phyloP scores from a whole-genome alignment of 2,329 filamentous ascomycete species.

The Venturia nashicola region DNA sequence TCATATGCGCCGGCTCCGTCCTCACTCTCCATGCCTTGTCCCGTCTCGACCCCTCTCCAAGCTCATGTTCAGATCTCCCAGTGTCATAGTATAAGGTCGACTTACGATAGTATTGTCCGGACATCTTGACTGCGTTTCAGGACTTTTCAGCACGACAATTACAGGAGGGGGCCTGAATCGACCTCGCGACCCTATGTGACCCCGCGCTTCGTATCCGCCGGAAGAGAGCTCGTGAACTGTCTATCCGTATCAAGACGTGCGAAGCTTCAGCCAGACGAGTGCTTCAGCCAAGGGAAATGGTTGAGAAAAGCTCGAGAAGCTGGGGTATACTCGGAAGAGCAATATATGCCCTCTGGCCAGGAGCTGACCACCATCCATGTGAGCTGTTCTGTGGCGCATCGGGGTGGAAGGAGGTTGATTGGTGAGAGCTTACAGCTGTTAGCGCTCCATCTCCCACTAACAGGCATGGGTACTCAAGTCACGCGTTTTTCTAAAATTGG shows the following conservation, averaged over 20 bases:
- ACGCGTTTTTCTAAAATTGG: neutral
- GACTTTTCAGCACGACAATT: neutral
- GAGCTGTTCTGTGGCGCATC: neutral
- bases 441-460: neutral
- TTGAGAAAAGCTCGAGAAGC: neutral
- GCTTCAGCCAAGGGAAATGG: neutral
- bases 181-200: neutral
- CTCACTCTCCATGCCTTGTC: neutral
- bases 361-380: neutral
- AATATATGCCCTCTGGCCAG: neutral
- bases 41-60: neutral
- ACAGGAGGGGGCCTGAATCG: neutral
- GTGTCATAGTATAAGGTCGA: neutral
- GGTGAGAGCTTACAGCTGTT: neutral
- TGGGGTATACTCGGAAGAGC: neutral
- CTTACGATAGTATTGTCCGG: slow-evolving; percentile 2
- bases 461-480: neutral
- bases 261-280: neutral
- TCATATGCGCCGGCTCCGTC: neutral
- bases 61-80: neutral
- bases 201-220: neutral
- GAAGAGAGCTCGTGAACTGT: neutral
- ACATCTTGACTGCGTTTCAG: neutral
- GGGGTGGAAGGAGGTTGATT: neutral
- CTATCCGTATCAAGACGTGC: neutral